Evolutionary conservation across 257 asterid genomes (phyloP), one percentile per base, ranked within the genome.

Genomic region (Solanum infundibuliforme): DNA sequence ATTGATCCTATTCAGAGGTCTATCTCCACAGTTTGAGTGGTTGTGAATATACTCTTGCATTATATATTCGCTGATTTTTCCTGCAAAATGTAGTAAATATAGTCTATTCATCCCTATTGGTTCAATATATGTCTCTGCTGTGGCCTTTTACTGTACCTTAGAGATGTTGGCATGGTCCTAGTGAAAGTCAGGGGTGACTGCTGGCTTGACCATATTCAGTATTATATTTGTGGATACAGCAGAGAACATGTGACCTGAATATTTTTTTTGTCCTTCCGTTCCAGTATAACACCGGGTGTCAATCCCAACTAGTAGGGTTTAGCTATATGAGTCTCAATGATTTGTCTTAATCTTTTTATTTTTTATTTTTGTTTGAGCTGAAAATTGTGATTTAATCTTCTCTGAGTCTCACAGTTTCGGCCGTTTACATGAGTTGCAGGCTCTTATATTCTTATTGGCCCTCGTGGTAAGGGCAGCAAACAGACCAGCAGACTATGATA

Each of bases 381-480:
- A 73, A 34, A 18, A 18, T 34, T 20, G 21, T 71, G 25, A 7
- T 11, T 35, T 35, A 34, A 71, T 35, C 12, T 7, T 76, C 60
- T n/a, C 84, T 0, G 10, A 8, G 68, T 9, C 34, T 81, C 85
- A 18, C 68, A 81, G n/a, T 29, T 81, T 7, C 4, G 29, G 39
- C 9, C 1, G 9, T 81, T 81, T 35, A 48, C 85, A 46, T 48
- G 85, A 48, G 89, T 85, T 93, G 94, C 97, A 97, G 99, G 99
- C 98, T 43, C 88, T 97, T 88, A 87, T 96, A 90, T 96, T 97
- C 92, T 88, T 95, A 91, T 92, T 97, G 91, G 98, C 99, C 87
- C 96, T 97, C 90, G 79, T 94, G 72, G 99, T 95, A 68, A 94
- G 98, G 91, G 96, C 99, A 84, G 98, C 95, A 88, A 97, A 97